Evolutionary conservation across 139 green algal genomes (phyloP), one percentile per base, ranked within the genome.

Genomic region (Coccomyxa sp.): DNA sequence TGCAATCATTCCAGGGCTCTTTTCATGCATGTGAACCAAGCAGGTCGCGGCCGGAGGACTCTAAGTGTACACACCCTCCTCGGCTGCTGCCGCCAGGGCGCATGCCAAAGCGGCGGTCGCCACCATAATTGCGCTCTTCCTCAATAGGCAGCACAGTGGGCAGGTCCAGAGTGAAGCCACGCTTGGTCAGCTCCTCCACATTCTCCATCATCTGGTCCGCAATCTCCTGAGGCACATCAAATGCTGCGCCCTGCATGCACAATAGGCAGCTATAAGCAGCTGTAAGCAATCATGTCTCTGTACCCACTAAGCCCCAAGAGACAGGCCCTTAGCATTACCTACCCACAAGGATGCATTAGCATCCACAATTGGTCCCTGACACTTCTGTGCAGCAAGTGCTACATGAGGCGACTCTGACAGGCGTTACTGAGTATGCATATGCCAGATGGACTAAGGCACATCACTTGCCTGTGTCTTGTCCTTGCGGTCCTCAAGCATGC

Each of bases 201-300:
- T 82, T 69, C 38, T 27, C 64, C 76, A 93, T 8, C 33, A 96
- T 76, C 78, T 81, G 54, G 54, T 88, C 75, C 12, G 86, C 87
- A 33, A 86, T 39, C 7, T 75, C 81, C 9, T 84, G 44, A 6
- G 92, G 89, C 81, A 98, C 58, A 82, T 98, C 95, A 78, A 98
- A 97, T 1, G 94, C 91, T 0, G 86, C 90, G 22, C 93, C 94
- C 75, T 91, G 78, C 40, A 70, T 36, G 24, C 2, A 5, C 33
- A 41, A 14, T 6, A 14, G 64, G 29, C 33, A 36, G 6, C 33
- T 1, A 71, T 71, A 2, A 36, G 64, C 64, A 58, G 14, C 16
- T 58, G 44, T 16, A 12, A 58, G 14, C 14, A 58, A 12, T 29
- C 44, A n/a, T 35, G 14, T 35, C 58, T 12, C 14, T 35, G 58